phyloP scores from a whole-genome alignment of 495 filamentous ascomycete genomes.

The Delitschia confertaspora region DNA sequence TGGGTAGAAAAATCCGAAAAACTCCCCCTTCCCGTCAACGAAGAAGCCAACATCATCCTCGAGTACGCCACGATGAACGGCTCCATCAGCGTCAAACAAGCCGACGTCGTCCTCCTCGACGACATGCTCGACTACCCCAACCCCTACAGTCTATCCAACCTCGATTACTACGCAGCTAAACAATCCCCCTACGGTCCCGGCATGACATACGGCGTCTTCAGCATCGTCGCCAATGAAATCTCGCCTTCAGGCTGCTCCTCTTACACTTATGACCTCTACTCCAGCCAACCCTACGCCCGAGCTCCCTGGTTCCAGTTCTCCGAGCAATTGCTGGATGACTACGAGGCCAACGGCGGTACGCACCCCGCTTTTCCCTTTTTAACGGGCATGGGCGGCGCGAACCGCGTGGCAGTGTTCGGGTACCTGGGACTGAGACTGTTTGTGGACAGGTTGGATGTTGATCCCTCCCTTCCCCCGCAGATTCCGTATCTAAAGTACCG shows the following conservation, averaged over 20 bases:
- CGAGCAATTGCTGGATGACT: conserved; percentile 63
- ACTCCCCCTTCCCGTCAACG: conserved; percentile 34
- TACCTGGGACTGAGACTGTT: conserved; percentile 52
- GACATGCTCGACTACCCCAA: conserved; percentile 47
- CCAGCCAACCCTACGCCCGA: conserved; percentile 45
- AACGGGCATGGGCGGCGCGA: conserved; percentile 57
- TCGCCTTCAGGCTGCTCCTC: conserved; percentile 53
- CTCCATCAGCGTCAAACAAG: conserved; percentile 54
- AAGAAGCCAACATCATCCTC: conserved; percentile 50
- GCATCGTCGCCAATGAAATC: conserved; percentile 50
- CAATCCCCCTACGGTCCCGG: conserved; percentile 55
- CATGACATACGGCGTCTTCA: conserved; percentile 62
- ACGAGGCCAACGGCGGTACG: conserved; percentile 54
- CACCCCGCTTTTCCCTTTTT: conserved; percentile 59
- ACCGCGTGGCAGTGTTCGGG: conserved; percentile 53
- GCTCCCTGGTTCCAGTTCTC: conserved; percentile 53
- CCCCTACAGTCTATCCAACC: conserved; percentile 50
- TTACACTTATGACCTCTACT: conserved; percentile 55
- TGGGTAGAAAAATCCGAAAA: conserved; percentile 34
- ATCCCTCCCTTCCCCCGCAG: conserved; percentile 53
- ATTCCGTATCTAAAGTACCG: conserved; percentile 54
- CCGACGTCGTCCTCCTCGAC: conserved; percentile 53
- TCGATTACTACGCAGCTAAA: conserved; percentile 58
- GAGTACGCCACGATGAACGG: conserved; percentile 62
- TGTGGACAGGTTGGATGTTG: conserved; percentile 47